phyloP scores from a whole-genome alignment of 352 stramenopile genomes.

The Phytophthora lateralis region DNA sequence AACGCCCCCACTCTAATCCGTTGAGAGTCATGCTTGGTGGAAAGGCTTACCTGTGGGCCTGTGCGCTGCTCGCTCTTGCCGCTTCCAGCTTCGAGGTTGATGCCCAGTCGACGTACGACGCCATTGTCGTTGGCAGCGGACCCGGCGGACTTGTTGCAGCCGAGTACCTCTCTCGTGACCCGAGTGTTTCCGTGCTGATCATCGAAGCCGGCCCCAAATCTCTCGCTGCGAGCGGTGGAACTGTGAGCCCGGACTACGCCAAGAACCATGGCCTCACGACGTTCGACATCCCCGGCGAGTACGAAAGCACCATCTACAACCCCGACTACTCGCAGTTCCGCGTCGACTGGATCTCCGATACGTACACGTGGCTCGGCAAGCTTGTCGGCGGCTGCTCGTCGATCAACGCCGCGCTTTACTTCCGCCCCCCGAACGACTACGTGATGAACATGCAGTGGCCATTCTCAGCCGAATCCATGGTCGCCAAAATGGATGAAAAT shows the following conservation, averaged over 20 bases:
- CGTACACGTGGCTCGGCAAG: conserved; percentile 63
- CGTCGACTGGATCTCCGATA: conserved; percentile 48
- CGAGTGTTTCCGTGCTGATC: conserved; percentile 57
- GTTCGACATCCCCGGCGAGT: conserved; percentile 79
- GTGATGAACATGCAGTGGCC: conserved; percentile 48
- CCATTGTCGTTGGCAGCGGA: conserved; percentile 61
- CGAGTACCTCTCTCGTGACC: conserved; percentile 63
- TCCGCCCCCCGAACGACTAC: conserved; percentile 62
- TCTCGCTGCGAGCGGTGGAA: conserved; percentile 50
- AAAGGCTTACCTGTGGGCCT: conserved; percentile 33
- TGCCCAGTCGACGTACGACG: conserved; percentile 52
- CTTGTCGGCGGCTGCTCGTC: conserved; percentile 79
- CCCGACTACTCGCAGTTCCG: conserved; percentile 43
- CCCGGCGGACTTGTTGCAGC: conserved; percentile 65
- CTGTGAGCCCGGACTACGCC: conserved; percentile 51
- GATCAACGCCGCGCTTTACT: conserved; percentile 85
- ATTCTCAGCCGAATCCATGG: conserved; percentile 56
- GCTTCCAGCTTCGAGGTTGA: conserved; percentile 18
- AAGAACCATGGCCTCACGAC: conserved; percentile 38
- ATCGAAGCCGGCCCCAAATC: conserved; percentile 62
- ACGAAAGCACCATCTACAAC: conserved; percentile 50
- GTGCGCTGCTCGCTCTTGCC: conserved; percentile 23
- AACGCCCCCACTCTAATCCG: neutral
- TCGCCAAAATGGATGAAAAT: conserved; percentile 56
- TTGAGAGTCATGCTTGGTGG: conserved; percentile 26